Conservation (phyloP, 345 rosid genomes). For the Ailanthus altissimus region DNA sequence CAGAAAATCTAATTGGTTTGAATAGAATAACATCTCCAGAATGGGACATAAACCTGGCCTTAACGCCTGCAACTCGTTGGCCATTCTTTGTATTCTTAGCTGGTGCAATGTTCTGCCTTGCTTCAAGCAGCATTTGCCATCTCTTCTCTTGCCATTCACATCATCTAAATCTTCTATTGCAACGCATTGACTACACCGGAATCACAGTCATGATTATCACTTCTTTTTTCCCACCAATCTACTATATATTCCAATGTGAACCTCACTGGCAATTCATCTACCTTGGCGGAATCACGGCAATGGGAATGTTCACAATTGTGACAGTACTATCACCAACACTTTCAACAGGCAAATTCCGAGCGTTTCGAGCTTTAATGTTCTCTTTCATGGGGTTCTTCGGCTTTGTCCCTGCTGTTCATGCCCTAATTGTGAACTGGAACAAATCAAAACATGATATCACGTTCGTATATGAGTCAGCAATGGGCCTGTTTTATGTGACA, state of each 20-base stretch:
- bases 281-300: constrained; percentile 66
- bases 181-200: constrained; percentile 72
- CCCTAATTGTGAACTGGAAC: constrained; percentile 61
- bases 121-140: constrained; percentile 82
- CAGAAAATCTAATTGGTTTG: constrained; percentile 37
- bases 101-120: constrained; percentile 84
- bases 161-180: constrained; percentile 50
- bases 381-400: constrained; percentile 82
- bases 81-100: constrained; percentile 77
- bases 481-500: constrained; percentile 75
- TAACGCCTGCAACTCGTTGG: constrained; percentile 57
- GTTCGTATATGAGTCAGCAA: constrained; percentile 60
- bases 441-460: constrained; percentile 64
- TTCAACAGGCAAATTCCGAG: constrained; percentile 56
- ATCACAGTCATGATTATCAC: constrained; percentile 89
- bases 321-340: constrained; percentile 70
- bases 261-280: constrained; percentile 74
- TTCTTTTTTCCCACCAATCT: constrained; percentile 88
- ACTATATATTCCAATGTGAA: constrained; percentile 80
- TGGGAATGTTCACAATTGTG: constrained; percentile 73
- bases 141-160: constrained; percentile 84
- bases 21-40: constrained; percentile 24
- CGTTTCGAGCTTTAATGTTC: constrained; percentile 68
- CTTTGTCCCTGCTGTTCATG: constrained; percentile 67
- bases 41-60: not conserved